These are phyloP conservation scores for Leptographium lundbergii DNA, from an alignment of 2,329 filamentous ascomycete genomes.

Conservation along the genomic window DNA sequence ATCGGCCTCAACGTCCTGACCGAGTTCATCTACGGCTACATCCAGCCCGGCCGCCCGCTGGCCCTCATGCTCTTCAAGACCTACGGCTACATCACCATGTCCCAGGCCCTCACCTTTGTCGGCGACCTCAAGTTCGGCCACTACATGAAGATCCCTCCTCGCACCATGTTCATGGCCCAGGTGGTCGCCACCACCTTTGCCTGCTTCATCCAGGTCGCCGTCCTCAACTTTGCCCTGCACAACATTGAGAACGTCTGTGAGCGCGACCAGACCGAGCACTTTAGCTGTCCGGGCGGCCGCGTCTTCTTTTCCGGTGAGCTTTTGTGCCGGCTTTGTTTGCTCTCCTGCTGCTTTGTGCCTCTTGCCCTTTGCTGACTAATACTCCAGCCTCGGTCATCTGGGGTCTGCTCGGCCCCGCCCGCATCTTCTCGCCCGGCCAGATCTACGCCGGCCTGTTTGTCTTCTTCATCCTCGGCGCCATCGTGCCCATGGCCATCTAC, in stretches of 20 bases:
- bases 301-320: conserved; percentile 48
- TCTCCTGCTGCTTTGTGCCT: not conserved
- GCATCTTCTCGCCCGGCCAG: conserved; percentile 50
- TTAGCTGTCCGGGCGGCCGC: conserved; percentile 49
- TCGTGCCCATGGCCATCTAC: conserved; percentile 40
- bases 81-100: conserved; percentile 51
- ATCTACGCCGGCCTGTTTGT: conserved; percentile 47
- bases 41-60: conserved; percentile 58
- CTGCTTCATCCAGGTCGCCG: conserved; percentile 52
- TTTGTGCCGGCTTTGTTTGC: not conserved
- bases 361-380: not conserved
- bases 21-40: conserved; percentile 63
- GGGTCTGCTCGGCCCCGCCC: conserved; percentile 51
- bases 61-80: conserved; percentile 64
- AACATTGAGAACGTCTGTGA: conserved; percentile 54
- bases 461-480: conserved; percentile 46
- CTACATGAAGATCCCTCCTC: conserved; percentile 60
- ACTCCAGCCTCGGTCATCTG: conserved; percentile 48
- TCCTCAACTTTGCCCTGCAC: conserved; percentile 48
- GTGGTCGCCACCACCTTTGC: conserved; percentile 53
- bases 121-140: conserved; percentile 58
- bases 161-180: conserved; percentile 54
- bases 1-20: conserved; percentile 61
- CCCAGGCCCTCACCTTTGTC: conserved; percentile 51
- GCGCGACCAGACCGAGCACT: conserved; percentile 40